Conservation (phyloP, 2,329 filamentous ascomycete species). For the Xenoacremonium recifei region DNA sequence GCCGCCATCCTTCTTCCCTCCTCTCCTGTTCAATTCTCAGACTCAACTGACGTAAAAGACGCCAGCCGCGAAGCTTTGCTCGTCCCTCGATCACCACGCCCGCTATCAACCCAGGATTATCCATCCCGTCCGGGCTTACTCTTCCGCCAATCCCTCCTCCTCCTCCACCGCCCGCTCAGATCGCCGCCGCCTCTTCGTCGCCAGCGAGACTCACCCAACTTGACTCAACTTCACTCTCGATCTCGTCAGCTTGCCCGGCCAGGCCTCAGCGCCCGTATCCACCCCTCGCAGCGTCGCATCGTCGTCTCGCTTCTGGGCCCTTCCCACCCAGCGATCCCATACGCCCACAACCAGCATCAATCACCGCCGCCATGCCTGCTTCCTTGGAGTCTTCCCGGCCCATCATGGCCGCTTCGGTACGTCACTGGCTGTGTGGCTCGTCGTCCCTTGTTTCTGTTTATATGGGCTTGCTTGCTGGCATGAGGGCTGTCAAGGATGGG, state of each 20-base stretch:
- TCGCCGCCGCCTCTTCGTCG: background rate
- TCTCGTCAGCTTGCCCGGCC: conserved; percentile 1
- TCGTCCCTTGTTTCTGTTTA: conserved; percentile 9
- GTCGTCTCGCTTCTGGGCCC: conserved; percentile 7
- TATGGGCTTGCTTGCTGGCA: too few species aligned
- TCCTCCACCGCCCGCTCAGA: background rate
- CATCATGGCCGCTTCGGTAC: conserved; percentile 62
- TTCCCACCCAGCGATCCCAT: too few species aligned
- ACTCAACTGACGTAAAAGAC: too few species aligned
- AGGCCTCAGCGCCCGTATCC: conserved; percentile 12
- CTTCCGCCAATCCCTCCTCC: background rate
- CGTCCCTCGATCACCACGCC: background rate
- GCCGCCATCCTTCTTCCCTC: background rate
- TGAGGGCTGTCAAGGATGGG: too few species aligned
- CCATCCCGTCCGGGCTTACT: conserved; percentile 5
- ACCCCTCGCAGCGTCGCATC: conserved; percentile 19
- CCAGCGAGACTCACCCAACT: too few species aligned
- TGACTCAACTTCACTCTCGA: background rate
- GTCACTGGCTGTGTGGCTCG: conserved; percentile 31
- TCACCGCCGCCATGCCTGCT: conserved; percentile 45
- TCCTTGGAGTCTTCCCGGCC: conserved; percentile 61
- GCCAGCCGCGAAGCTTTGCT: too few species aligned
- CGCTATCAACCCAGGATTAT: conserved; percentile 1
- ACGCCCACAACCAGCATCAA: too few species aligned
- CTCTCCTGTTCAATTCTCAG: too few species aligned